A percentile compares a stretch with the other conserved stretches of the same genome.
Conservation (phyloP, 2,329 filamentous ascomycete genomes). For the Aspergillus fructus region DNA sequence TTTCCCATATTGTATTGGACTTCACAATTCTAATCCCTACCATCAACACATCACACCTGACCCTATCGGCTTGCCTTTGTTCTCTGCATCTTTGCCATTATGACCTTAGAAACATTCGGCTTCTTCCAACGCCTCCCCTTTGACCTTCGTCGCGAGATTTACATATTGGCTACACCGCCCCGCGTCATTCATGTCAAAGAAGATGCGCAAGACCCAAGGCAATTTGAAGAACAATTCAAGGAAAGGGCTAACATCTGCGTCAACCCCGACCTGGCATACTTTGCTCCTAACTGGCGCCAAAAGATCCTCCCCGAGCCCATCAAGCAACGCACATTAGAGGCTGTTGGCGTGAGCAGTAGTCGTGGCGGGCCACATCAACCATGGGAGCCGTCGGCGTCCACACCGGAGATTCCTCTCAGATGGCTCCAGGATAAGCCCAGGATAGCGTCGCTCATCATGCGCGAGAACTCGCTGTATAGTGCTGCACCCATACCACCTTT, state of each 20-base stretch:
- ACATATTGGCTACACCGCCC: constrained; percentile 2
- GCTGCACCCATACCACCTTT: background rate
- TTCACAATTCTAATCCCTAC: background rate
- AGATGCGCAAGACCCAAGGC: background rate
- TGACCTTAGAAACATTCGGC: background rate
- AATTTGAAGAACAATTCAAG: background rate
- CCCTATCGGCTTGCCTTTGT: too few relatives aligned
- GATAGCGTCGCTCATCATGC: background rate
- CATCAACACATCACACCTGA: background rate
- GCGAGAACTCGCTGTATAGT: background rate
- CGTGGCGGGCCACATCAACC: background rate
- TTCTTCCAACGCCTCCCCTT: background rate
- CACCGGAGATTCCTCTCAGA: background rate
- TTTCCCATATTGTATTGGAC: background rate
- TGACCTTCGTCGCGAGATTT: constrained; percentile 2
- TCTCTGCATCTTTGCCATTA: background rate
- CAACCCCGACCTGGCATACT: constrained; percentile 1
- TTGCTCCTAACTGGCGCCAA: constrained; percentile 1
- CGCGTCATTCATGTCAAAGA: background rate
- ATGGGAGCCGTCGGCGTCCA: background rate
- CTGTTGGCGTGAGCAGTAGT: background rate
- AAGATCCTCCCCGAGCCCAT: background rate
- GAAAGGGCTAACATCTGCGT: background rate
- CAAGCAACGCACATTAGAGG: background rate
- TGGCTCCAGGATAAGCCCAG: background rate